Conservation (phyloP, 1,284 basidiomycete genomes). For the Ustilago xerochloae region DNA sequence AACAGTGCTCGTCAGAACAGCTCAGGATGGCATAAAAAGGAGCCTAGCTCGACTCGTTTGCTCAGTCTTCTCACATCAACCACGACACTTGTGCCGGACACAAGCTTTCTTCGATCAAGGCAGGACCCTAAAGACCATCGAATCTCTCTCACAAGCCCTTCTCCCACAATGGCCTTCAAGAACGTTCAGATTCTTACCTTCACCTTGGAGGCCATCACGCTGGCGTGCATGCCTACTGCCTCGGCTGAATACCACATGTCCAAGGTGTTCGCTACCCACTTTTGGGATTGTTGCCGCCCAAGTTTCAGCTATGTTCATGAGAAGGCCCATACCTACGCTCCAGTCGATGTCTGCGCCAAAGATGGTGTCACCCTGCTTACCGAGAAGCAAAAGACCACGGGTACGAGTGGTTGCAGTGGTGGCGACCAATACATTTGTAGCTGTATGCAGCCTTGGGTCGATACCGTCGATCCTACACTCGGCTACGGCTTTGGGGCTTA, state of each 20-base stretch:
- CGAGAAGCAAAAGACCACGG: neutral
- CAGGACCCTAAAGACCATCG: too few species aligned
- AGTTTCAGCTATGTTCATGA: constrained; percentile 6
- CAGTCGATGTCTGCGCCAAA: constrained; percentile 29
- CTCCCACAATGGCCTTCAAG: constrained; percentile 15
- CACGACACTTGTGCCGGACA: too few species aligned
- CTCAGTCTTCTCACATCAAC: too few species aligned
- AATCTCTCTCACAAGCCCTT: too few species aligned
- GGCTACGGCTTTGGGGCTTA: constrained; percentile 39
- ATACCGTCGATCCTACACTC: constrained; percentile 20
- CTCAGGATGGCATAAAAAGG: too few species aligned
- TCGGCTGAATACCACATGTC: constrained; percentile 1
- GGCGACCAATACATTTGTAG: constrained; percentile 32
- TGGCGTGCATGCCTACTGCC: constrained; percentile 4
- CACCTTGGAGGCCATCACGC: constrained; percentile 11
- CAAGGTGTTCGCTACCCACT: constrained; percentile 25
- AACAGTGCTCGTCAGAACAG: too few species aligned
- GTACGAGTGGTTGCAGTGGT: constrained; percentile 26
- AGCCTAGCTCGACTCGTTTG: too few species aligned
- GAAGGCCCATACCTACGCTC: neutral
- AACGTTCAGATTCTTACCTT: neutral
- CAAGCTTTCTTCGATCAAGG: too few species aligned
- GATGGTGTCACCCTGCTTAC: constrained; percentile 31
- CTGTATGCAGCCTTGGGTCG: constrained; percentile 34
- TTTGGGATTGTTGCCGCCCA: constrained; percentile 28